These are phyloP conservation scores for Globisporangium solare DNA, from an alignment of 352 stramenopile genomes.

Conservation along the genomic window DNA sequence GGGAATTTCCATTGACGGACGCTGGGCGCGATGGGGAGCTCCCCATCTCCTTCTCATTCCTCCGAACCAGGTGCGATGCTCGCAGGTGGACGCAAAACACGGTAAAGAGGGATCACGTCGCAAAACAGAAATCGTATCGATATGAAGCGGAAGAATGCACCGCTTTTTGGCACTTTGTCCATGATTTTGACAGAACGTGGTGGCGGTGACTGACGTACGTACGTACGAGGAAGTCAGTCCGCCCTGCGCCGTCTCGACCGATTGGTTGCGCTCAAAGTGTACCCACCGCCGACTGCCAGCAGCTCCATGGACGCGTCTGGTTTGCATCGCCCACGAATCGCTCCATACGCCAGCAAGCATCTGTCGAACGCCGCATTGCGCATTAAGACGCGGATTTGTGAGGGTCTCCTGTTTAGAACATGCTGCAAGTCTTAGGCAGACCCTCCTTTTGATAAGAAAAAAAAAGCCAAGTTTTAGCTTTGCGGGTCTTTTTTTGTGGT, in stretches of 20 bases:
- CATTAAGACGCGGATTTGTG: too few relatives aligned
- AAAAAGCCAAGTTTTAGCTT: too few relatives aligned
- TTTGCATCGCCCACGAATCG: background rate
- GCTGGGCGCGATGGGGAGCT: background rate
- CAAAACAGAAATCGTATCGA: background rate
- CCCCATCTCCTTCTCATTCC: background rate
- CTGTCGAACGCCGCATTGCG: too few relatives aligned
- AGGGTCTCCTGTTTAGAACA: too few relatives aligned
- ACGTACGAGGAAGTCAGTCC: background rate
- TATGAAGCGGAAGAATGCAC: too few relatives aligned
- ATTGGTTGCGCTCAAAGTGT: background rate
- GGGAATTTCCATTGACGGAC: background rate
- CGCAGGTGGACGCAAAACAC: background rate
- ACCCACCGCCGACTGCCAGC: background rate
- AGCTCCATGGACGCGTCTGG: too few relatives aligned
- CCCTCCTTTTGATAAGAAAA: too few relatives aligned
- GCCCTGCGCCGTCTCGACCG: background rate
- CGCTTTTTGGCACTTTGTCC: background rate
- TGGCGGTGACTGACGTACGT: background rate
- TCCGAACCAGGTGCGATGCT: background rate
- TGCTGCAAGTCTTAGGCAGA: too few relatives aligned
- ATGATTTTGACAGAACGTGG: background rate
- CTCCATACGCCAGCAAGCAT: too few relatives aligned
- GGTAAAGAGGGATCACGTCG: background rate
- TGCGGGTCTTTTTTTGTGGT: too few relatives aligned